phyloP scores from a whole-genome alignment of 371 early-diverging fungal species.

The Mucor sp. region DNA sequence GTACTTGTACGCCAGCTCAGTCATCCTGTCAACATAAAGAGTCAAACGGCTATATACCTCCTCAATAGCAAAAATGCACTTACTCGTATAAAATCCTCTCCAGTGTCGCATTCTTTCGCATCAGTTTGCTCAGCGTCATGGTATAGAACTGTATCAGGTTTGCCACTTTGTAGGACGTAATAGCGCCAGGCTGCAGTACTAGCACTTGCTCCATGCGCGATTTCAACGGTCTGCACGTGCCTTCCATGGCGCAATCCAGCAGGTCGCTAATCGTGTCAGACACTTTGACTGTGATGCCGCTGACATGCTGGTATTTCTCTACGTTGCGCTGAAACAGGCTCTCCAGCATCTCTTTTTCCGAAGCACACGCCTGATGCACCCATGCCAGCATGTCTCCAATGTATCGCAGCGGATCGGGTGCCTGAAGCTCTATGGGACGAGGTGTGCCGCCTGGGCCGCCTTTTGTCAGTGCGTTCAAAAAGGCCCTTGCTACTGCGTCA shows the following conservation, averaged over 20 bases:
- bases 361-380: conserved; percentile 90
- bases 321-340: conserved; percentile 55
- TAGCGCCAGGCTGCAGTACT: conserved; percentile 67
- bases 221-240: conserved; percentile 77
- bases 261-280: conserved; percentile 47
- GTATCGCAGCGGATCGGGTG: conserved; percentile 88
- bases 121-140: conserved; percentile 61
- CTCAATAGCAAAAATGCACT: neutral
- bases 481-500: conserved; percentile 71
- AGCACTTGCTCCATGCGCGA: conserved; percentile 81
- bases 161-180: conserved; percentile 70
- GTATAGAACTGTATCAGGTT: conserved; percentile 81
- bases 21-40: conserved; percentile 43
- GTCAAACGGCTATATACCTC: neutral
- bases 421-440: conserved; percentile 90
- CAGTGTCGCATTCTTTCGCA: conserved; percentile 61
- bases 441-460: conserved; percentile 89
- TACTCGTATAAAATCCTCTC: conserved; percentile 64
- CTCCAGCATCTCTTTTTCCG: conserved; percentile 88
- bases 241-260: conserved; percentile 75
- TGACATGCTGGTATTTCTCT: conserved; percentile 13
- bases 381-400: conserved; percentile 96
- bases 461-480: conserved; percentile 78
- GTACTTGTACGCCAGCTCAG: conserved; percentile 65
- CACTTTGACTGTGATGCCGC: conserved; percentile 12